phyloP scores from a whole-genome alignment of 2,329 filamentous ascomycete genomes.

The Pseudogymnoascus sp. region DNA sequence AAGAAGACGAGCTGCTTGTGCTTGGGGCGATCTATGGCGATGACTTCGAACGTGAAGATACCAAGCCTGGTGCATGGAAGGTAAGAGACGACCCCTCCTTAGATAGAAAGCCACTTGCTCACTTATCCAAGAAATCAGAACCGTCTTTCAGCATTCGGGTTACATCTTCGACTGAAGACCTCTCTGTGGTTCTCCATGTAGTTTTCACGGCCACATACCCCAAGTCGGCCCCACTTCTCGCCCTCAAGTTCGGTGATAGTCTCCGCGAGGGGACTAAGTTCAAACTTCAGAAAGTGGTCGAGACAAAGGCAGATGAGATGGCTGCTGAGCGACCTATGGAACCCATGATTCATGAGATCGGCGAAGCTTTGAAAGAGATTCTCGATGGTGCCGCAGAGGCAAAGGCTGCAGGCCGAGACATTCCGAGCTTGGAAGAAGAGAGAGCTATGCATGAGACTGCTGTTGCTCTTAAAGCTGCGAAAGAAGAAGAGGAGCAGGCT shows the following conservation, averaged over 20 bases:
- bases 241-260: constrained; percentile 54
- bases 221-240: constrained; percentile 68
- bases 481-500: constrained; percentile 40
- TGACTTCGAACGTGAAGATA: constrained; percentile 68
- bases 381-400: constrained; percentile 79
- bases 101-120: constrained; percentile 16
- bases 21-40: constrained; percentile 84
- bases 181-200: constrained; percentile 65
- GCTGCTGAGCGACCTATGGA: constrained; percentile 42
- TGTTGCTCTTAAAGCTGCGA: constrained; percentile 49
- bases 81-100: constrained; percentile 38
- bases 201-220: constrained; percentile 87
- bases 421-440: constrained; percentile 85
- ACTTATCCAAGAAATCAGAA: constrained; percentile 58
- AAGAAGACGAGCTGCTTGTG: constrained; percentile 80
- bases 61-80: constrained; percentile 73
- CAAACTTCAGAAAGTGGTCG: constrained; percentile 58
- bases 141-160: constrained; percentile 75
- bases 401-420: constrained; percentile 63
- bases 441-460: constrained; percentile 73
- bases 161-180: constrained; percentile 63
- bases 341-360: constrained; percentile 44
- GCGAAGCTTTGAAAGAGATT: constrained; percentile 51
- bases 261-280: constrained; percentile 64
- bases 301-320: constrained; percentile 46